Evolutionary conservation across 2,329 filamentous ascomycete genomes (phyloP), one percentile per base, ranked within the genome.

Genomic region (Apiospora arundinis): DNA sequence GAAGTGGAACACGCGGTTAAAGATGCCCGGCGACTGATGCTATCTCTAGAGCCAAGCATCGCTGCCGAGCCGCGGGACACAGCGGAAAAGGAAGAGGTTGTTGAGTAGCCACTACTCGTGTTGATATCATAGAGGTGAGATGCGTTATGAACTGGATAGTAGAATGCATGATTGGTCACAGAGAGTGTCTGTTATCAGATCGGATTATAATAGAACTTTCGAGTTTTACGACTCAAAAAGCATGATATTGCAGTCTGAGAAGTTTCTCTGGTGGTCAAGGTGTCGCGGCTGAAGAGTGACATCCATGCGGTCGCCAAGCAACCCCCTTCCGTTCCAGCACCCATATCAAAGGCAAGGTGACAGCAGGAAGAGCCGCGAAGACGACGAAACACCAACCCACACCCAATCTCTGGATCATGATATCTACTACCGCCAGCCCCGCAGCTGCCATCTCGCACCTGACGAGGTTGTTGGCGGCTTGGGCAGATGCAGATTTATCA

Each of bases 401-500:
- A n/a, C 72, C 71, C n/a, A 73, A 4, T 4, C n/a, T 45, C 21
- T 67, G 60, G 9, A 70, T 44, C 32, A 74, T 70, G 44, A 68
- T 21, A 56, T 74, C 72, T 28, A 73, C 46, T 28, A 67, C 66
- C 28, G 71, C 73, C 14, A 74, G 45, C 16, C 71, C 71, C 42
- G 49, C 70, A 6, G 74, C 73, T n/a, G 73, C 71, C 32, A 74
- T 69, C 67, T 73, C 74, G 60, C 73, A 72, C 16, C 72, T 69
- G 49, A 71, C 46, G 12, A 75, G 68, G 52, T 75, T 74, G 68
- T 71, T 72, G 28, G 73, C 71, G n/a, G 74, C 74, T 28, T 72
- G 66, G 18, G 70, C 73, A 8, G 73, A 69, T 16, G 71, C 69
- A 14, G 67, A 46, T 23, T 48, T 28, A 56, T 68, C 52, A 4